Evolutionary conservation across 805 yeast genomes (phyloP).

Genomic region (Saccharomycopsis fodiens): DNA sequence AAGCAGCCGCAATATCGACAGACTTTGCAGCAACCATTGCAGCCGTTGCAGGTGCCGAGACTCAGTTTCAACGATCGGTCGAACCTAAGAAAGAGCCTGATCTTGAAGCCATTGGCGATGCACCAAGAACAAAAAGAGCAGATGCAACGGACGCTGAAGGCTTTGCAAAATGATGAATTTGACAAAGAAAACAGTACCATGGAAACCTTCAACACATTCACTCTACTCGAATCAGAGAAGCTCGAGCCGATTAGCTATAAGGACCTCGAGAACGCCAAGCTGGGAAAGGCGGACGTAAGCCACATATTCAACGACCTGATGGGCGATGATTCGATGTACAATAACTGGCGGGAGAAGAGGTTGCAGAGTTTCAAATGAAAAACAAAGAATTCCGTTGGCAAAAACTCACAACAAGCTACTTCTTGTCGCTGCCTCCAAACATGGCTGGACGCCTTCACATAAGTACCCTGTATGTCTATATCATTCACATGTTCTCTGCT

Average conservation of each 20-base stretch:
- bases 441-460: too few species aligned
- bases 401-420: background rate
- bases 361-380: constrained; percentile 3
- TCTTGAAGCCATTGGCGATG: background rate
- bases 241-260: background rate
- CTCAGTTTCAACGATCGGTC: background rate
- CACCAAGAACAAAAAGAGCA: too few species aligned
- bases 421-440: too few species aligned
- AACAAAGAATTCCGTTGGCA: background rate
- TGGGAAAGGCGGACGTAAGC: constrained; percentile 1
- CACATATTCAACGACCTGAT: constrained; percentile 10
- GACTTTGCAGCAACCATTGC: too few species aligned
- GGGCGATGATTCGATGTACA: constrained; percentile 13
- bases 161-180: background rate
- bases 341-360: constrained; percentile 5
- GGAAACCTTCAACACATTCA: background rate
- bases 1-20: background rate
- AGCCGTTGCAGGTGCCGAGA: background rate
- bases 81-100: background rate
- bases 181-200: background rate
- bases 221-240: constrained; percentile 2
- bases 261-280: background rate
- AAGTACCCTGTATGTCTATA: too few species aligned
- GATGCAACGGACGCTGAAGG: too few species aligned
- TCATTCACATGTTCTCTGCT: too few species aligned